Evolutionary conservation across 495 filamentous ascomycete species (phyloP).

Genomic region (Penicillium cataractarum): DNA sequence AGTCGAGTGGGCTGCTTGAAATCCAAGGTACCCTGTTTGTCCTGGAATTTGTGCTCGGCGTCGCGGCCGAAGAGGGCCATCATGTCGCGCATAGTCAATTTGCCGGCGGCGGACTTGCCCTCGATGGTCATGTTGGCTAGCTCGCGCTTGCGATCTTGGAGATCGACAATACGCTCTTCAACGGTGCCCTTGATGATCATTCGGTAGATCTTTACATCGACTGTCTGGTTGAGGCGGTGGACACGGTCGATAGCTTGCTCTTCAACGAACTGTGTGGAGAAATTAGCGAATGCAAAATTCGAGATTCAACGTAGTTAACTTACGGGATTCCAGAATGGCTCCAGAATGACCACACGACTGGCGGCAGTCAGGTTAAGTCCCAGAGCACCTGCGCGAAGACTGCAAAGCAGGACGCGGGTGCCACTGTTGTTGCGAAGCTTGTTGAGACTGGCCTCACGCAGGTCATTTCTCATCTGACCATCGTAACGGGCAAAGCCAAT

Average conservation of each 20-base stretch:
- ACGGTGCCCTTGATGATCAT: slow-evolving; percentile 83
- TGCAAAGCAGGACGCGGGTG: slow-evolving; percentile 84
- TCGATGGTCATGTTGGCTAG: slow-evolving; percentile 85
- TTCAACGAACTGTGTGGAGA: slow-evolving; percentile 73
- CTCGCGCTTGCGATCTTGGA: slow-evolving; percentile 90
- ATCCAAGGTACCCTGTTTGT: slow-evolving; percentile 36
- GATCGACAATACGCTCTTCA: slow-evolving; percentile 87
- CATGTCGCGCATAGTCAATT: slow-evolving; percentile 92
- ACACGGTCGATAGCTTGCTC: slow-evolving; percentile 99
- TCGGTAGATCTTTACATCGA: slow-evolving; percentile 92
- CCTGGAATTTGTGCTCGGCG: slow-evolving; percentile 55
- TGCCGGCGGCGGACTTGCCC: slow-evolving; percentile 72
- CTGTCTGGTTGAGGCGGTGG: slow-evolving; percentile 91
- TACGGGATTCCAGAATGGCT: slow-evolving; percentile 98
- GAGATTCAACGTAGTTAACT: slow-evolving; percentile 29
- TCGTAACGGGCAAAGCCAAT: slow-evolving; percentile 89
- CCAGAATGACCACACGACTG: slow-evolving; percentile 88
- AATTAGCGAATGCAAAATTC: slow-evolving; percentile 1
- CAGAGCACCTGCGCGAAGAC: slow-evolving; percentile 87
- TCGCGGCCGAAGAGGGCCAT: slow-evolving; percentile 84
- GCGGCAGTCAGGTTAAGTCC: slow-evolving; percentile 95
- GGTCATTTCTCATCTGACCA: slow-evolving; percentile 92
- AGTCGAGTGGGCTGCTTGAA: slow-evolving; percentile 35
- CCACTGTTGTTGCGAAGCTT: slow-evolving; percentile 71
- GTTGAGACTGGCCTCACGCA: slow-evolving; percentile 81